Conservation (phyloP, 2,329 filamentous ascomycete species). For the Claviceps spartinae region DNA sequence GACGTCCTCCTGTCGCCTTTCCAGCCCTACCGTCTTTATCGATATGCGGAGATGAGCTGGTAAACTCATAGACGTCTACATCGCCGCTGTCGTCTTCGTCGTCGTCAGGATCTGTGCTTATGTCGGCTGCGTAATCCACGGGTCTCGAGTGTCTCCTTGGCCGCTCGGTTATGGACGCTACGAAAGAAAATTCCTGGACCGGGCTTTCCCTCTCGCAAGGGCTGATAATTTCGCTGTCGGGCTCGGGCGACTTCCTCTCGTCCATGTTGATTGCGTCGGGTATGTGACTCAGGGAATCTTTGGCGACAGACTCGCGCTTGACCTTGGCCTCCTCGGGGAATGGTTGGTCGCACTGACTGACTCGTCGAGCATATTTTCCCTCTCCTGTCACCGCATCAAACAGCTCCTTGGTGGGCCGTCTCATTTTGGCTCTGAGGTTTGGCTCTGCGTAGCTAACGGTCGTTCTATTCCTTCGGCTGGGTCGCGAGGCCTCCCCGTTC, state of each 20-base stretch:
- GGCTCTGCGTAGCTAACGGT: constrained; percentile 73
- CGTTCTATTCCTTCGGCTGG: constrained; percentile 51
- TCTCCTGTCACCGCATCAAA: constrained; percentile 61
- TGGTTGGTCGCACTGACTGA: constrained; percentile 21
- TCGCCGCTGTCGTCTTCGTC: constrained; percentile 12
- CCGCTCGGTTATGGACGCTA: constrained; percentile 21
- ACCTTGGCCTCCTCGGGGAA: constrained; percentile 14
- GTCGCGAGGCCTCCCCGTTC: constrained; percentile 44
- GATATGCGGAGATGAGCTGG: constrained; percentile 29
- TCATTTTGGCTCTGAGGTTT: constrained; percentile 71
- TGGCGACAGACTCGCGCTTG: constrained; percentile 21
- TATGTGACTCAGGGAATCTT: constrained; percentile 19
- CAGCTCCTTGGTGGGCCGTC: constrained; percentile 62
- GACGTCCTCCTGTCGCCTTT: constrained; percentile 15
- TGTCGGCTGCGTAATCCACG: constrained; percentile 2
- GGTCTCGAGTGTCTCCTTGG: constrained; percentile 25
- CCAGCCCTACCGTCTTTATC: constrained; percentile 17
- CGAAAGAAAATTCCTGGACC: constrained; percentile 17
- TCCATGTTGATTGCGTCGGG: constrained; percentile 5
- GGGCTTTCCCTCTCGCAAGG: constrained; percentile 28
- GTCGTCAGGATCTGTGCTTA: constrained; percentile 2
- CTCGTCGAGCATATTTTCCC: constrained; percentile 34
- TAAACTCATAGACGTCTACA: constrained; percentile 43
- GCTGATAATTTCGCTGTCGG: constrained; percentile 20
- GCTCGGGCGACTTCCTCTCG: constrained; percentile 6